Evolutionary conservation across 768 basidiomycete species (phyloP).

Genomic region (Steccherinum ochraceum): DNA sequence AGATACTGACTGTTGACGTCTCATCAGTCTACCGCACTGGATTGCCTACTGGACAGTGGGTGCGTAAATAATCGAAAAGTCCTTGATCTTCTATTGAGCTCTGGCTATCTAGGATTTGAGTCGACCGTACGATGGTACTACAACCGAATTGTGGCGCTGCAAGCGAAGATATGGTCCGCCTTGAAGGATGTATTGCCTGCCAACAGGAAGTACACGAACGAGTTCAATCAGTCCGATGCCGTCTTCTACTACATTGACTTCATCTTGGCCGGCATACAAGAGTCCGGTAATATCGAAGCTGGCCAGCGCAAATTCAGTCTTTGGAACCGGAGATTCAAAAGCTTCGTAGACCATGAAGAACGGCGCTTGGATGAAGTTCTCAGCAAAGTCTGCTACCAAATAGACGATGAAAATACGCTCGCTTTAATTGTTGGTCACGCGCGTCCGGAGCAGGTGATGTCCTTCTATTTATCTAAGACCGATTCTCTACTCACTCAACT

Average conservation of each 20-base stretch:
- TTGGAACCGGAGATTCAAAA: slow-evolving; percentile 5
- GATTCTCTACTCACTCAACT: background rate
- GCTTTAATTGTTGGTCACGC: slow-evolving; percentile 5
- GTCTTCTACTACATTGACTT: slow-evolving; percentile 4
- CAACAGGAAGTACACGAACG: slow-evolving; percentile 3
- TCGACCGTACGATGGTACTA: slow-evolving; percentile 13
- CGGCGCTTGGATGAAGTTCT: slow-evolving; percentile 3
- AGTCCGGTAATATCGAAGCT: slow-evolving; percentile 1
- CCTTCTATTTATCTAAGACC: background rate
- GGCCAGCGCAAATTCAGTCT: slow-evolving; percentile 7
- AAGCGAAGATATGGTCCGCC: slow-evolving; percentile 4
- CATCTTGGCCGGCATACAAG: slow-evolving; percentile 9
- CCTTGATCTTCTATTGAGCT: too few relatives aligned
- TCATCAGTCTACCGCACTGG: slow-evolving; percentile 13
- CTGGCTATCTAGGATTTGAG: slow-evolving; percentile 14
- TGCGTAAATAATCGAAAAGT: slow-evolving; percentile 1
- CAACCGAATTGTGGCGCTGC: slow-evolving; percentile 10
- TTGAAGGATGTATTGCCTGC: background rate
- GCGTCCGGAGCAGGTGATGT: slow-evolving; percentile 10
- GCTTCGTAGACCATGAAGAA: slow-evolving; percentile 7
- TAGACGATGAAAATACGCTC: slow-evolving; percentile 9
- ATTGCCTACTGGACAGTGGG: slow-evolving; percentile 17
- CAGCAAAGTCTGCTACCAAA: slow-evolving; percentile 3
- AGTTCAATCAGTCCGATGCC: slow-evolving; percentile 1
- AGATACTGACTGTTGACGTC: background rate